Evolutionary conservation across 2,329 filamentous ascomycete species (phyloP).

Genomic region (Aspergillus udagawae): DNA sequence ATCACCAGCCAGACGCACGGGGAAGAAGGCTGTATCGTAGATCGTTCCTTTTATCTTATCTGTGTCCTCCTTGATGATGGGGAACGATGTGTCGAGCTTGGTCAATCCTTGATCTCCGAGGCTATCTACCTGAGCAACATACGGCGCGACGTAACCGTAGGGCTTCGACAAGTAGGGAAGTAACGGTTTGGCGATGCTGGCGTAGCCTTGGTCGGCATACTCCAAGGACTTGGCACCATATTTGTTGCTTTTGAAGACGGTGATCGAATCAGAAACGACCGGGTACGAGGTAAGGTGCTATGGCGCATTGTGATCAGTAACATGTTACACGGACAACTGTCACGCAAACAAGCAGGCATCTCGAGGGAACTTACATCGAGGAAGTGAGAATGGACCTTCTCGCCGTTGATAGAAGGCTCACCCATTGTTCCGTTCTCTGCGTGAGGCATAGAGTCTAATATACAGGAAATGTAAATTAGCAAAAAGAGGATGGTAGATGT

Average conservation of each 20-base stretch:
- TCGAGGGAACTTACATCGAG: conserved; percentile 31
- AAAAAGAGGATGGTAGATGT: not conserved
- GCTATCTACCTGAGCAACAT: conserved; percentile 75
- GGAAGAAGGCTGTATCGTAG: conserved; percentile 58
- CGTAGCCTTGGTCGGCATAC: conserved; percentile 70
- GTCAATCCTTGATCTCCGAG: conserved; percentile 68
- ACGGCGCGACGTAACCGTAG: conserved; percentile 78
- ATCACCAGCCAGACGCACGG: conserved; percentile 59
- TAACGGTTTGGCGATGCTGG: conserved; percentile 71
- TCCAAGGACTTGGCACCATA: conserved; percentile 79
- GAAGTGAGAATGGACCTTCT: conserved; percentile 47
- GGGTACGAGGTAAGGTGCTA: conserved; percentile 86
- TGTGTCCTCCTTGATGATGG: conserved; percentile 71
- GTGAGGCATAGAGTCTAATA: conserved; percentile 44
- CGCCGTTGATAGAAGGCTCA: conserved; percentile 48
- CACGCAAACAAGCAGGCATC: not conserved
- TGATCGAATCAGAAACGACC: conserved; percentile 72
- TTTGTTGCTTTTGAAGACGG: conserved; percentile 74
- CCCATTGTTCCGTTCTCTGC: conserved; percentile 45
- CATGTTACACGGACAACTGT: conserved; percentile 5
- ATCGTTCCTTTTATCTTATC: conserved; percentile 64
- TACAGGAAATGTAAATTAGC: not conserved
- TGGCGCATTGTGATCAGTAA: conserved; percentile 14
- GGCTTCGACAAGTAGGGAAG: conserved; percentile 74
- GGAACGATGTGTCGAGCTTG: conserved; percentile 67